Conservation (phyloP, 257 asterid genomes). For the Solanum appendiculatum region DNA sequence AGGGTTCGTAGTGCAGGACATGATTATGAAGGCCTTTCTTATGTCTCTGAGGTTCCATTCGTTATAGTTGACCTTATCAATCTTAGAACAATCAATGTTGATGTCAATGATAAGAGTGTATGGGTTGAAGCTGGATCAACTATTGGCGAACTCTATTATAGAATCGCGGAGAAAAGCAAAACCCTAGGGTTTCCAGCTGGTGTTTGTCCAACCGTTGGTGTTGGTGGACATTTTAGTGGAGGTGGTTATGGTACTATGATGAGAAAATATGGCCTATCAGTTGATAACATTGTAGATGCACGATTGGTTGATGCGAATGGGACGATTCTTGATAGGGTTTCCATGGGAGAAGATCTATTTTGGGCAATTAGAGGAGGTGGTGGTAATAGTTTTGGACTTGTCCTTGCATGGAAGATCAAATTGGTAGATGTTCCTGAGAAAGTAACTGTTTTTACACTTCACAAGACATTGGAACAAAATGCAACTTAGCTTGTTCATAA, state of each 20-base stretch:
- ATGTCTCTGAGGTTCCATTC: too few species aligned
- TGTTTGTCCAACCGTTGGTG: too few species aligned
- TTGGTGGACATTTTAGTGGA: too few species aligned
- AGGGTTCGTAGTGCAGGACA: too few species aligned
- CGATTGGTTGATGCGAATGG: background rate
- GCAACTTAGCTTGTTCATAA: background rate
- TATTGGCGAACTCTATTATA: too few species aligned
- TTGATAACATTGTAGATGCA: constrained; percentile 3
- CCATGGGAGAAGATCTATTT: background rate
- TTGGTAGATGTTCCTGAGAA: background rate
- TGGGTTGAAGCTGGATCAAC: too few species aligned
- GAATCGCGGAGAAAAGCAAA: too few species aligned
- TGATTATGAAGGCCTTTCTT: too few species aligned
- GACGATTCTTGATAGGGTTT: background rate
- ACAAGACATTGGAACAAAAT: background rate
- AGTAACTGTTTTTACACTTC: background rate
- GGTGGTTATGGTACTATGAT: background rate
- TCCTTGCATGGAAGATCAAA: background rate
- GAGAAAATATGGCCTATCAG: background rate
- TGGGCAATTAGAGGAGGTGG: constrained; percentile 8
- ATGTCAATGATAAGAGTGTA: too few species aligned
- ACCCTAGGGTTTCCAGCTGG: too few species aligned
- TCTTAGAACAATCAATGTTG: too few species aligned
- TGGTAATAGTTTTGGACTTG: background rate
- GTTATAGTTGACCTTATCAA: too few species aligned